Base-by-base conservation (phyloP, 345 rosid genomes). In the Passiflora organensis region DNA sequence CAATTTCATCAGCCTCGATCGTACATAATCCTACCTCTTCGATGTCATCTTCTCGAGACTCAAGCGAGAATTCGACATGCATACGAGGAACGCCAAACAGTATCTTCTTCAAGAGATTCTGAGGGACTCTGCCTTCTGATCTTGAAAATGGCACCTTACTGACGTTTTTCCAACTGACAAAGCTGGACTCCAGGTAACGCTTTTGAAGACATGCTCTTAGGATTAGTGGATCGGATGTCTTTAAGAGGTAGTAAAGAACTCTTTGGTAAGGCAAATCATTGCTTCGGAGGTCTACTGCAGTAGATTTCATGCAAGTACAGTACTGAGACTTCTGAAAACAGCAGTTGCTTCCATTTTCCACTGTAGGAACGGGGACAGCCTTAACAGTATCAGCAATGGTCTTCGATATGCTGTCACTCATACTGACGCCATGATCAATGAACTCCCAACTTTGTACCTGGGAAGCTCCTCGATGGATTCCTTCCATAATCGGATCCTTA, bases 381-480 rank as follows among this genome's bases (percentile, higher is more conserved):
- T 72, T 84, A 0, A 52, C 58, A 16, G 85, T 75, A 15, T 86
- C 85, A 24, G 56, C 72, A 37, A 87, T 24, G 48, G 87, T 78
- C 64, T 89, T 89, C 13, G 88, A 85, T 55, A 82, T 77, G 43
- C 83, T 70, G 42, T 83, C 95, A 60, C 88, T 89, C 1, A 91
- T 80, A 56, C 81, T 80, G 71, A 86, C 65, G 66, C 86, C 91
- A 48, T 89, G 89, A 1, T 75, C 90, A 53, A 76, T 63, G 62
- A 84, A 62, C 24, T 82, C 83, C 93, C 85, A 74, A 61, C 85
- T 82, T 56, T 80, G 90, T 0, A 78, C 78, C 53, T 75, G 93
- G 42, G 96, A 84, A 74, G 86, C 80, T 56, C 63, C 84, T 53
- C 70, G 78, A 55, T 77, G 71, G 38, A 70, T 67, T 59, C 79